Conservation (phyloP, 805 yeast genomes). For the Spathaspora arborariae region DNA sequence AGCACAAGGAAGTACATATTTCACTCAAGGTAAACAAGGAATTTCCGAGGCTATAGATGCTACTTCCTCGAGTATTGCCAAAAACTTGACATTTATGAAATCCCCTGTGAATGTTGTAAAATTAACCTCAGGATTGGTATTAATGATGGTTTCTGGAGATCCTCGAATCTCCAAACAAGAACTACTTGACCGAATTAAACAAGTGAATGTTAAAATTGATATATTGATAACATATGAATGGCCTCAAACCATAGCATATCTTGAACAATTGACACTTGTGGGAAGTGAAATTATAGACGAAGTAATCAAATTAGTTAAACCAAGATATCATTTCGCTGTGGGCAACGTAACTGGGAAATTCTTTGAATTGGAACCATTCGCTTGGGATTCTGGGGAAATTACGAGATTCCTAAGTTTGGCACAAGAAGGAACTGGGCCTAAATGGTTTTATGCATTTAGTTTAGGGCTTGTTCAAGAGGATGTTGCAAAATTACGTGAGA, state of each 20-base stretch:
- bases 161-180: conserved; percentile 3
- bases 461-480: conserved; percentile 11
- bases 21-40: conserved; percentile 19
- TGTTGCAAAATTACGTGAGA: conserved; percentile 10
- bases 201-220: conserved; percentile 32
- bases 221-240: conserved; percentile 57
- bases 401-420: conserved; percentile 69
- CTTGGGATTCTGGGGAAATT: conserved; percentile 46
- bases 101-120: conserved; percentile 32
- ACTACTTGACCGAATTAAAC: background rate
- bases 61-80: conserved; percentile 9
- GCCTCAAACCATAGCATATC: conserved; percentile 43
- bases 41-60: conserved; percentile 7
- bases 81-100: conserved; percentile 27
- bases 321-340: conserved; percentile 64
- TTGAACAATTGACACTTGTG: conserved; percentile 38
- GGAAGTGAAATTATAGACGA: conserved; percentile 46
- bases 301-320: conserved; percentile 43
- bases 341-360: conserved; percentile 48
- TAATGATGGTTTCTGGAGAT: conserved; percentile 43
- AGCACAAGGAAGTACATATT: conserved; percentile 22
- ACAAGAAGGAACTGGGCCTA: conserved; percentile 48
- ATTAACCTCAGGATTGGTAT: conserved; percentile 40
- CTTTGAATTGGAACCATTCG: conserved; percentile 54
- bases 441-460: conserved; percentile 75